phyloP scores from a whole-genome alignment of 495 filamentous ascomycete genomes.

The Hypoxylon trugodes region DNA sequence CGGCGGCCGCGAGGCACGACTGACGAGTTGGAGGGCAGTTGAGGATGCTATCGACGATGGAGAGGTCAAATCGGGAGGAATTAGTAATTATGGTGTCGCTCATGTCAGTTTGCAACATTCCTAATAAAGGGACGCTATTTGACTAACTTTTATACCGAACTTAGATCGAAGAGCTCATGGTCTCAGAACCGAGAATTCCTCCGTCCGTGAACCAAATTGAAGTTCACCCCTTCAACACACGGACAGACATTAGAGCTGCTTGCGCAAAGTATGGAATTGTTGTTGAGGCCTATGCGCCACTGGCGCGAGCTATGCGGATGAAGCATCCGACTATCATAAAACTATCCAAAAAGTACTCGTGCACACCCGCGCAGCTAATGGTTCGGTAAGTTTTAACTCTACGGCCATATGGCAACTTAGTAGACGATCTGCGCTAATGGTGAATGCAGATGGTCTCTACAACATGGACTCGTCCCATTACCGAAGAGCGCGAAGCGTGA shows the following conservation, averaged over 20 bases:
- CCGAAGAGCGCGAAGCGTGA: constrained; percentile 74
- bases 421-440: background rate
- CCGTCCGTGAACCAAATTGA: constrained; percentile 75
- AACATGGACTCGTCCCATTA: constrained; percentile 76
- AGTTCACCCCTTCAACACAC: constrained; percentile 74
- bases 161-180: constrained; percentile 69
- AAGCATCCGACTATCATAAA: constrained; percentile 58
- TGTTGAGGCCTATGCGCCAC: constrained; percentile 71
- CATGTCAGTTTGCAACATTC: constrained; percentile 58
- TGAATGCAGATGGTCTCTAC: constrained; percentile 64
- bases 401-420: background rate
- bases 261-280: constrained; percentile 65
- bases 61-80: constrained; percentile 66
- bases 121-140: background rate
- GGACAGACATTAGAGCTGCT: constrained; percentile 62
- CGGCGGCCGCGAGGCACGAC: constrained; percentile 65
- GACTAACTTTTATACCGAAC: background rate
- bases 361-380: constrained; percentile 69
- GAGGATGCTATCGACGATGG: constrained; percentile 70
- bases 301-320: constrained; percentile 66
- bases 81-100: constrained; percentile 73
- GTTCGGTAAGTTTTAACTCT: constrained; percentile 49
- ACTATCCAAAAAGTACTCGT: constrained; percentile 65
- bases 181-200: constrained; percentile 57
- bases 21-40: constrained; percentile 71